A percentile compares a stretch with the other conserved stretches of the same genome.
Conservation (phyloP, 2,329 filamentous ascomycete species). For the Thermomyces lanuginosus region DNA sequence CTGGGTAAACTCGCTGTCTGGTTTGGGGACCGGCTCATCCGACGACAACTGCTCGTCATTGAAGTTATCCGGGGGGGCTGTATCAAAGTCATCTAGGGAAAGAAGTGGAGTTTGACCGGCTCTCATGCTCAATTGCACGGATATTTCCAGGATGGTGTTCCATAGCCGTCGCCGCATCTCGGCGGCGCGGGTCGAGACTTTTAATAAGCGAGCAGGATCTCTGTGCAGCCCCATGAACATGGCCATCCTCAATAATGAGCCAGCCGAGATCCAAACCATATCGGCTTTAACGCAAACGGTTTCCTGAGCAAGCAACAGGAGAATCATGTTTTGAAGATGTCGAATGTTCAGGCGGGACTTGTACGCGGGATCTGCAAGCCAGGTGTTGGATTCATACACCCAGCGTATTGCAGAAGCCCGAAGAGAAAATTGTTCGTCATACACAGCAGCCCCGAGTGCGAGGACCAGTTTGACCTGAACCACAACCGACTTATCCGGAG, state of each 20-base stretch:
- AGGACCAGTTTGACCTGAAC: constrained; percentile 43
- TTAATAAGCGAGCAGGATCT: constrained; percentile 13
- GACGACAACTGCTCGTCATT: constrained; percentile 16
- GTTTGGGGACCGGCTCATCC: constrained; percentile 13
- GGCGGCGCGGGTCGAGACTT: constrained; percentile 8
- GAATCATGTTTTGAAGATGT: constrained; percentile 17
- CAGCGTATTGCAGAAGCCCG: constrained; percentile 30
- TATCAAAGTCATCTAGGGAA: constrained; percentile 18
- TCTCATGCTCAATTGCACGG: constrained; percentile 16
- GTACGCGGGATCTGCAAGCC: constrained; percentile 14
- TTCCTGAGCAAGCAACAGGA: constrained; percentile 19
- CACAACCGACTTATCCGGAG: constrained; percentile 30
- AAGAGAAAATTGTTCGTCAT: constrained; percentile 37
- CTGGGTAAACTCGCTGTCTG: constrained; percentile 17
- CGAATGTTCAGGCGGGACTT: constrained; percentile 13
- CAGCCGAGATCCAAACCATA: constrained; percentile 19
- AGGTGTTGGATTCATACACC: constrained; percentile 13
- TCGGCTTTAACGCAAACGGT: constrained; percentile 17
- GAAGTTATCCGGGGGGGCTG: constrained; percentile 10
- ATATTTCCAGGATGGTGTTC: constrained; percentile 22
- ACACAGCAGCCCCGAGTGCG: constrained; percentile 37
- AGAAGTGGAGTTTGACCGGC: constrained; percentile 16
- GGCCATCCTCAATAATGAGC: constrained; percentile 14
- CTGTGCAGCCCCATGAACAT: constrained; percentile 19
- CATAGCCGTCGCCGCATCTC: constrained; percentile 19